Evolutionary conservation across 2,329 filamentous ascomycete species (phyloP).

Genomic region (Verticillium dahliae): DNA sequence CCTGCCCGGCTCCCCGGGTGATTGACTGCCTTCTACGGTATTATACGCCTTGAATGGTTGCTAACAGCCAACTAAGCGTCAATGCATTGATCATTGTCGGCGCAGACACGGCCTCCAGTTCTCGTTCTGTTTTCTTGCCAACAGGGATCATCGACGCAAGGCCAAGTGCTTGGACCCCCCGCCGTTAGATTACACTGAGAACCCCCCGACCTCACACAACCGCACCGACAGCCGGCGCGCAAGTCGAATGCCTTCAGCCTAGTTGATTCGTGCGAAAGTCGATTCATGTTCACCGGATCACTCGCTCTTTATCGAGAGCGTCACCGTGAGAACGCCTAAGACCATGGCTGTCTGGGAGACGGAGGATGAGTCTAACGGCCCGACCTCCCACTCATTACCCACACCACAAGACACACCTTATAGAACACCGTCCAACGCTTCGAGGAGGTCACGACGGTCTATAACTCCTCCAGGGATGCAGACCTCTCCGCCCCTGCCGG

Average conservation of each 20-base stretch:
- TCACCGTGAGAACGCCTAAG: conserved; percentile 2
- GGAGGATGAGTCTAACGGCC: conserved; percentile 53
- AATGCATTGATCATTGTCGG: conserved; percentile 10
- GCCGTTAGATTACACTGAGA: conserved; percentile 1
- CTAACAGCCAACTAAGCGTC: conserved; percentile 2
- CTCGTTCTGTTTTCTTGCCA: conserved; percentile 8
- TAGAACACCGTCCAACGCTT: conserved; percentile 60
- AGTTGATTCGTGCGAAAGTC: conserved; percentile 1
- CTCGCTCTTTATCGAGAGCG: background rate
- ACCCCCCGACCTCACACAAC: conserved; percentile 4
- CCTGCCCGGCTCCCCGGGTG: conserved; percentile 3
- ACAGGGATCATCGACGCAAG: conserved; percentile 8
- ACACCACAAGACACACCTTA: conserved; percentile 68
- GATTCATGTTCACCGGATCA: conserved; percentile 5
- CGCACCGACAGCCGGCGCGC: conserved; percentile 9
- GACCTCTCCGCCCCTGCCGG: conserved; percentile 49
- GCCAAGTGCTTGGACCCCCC: background rate
- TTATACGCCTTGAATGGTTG: conserved; percentile 3
- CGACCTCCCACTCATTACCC: conserved; percentile 55
- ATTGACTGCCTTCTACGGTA: conserved; percentile 1
- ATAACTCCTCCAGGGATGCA: conserved; percentile 53
- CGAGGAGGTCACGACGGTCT: conserved; percentile 58
- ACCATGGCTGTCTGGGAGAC: conserved; percentile 55
- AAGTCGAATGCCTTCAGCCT: conserved; percentile 6
- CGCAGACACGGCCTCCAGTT: conserved; percentile 6